Base-by-base conservation (phyloP, 2,329 filamentous ascomycete species). In the Colletotrichum sp. region DNA sequence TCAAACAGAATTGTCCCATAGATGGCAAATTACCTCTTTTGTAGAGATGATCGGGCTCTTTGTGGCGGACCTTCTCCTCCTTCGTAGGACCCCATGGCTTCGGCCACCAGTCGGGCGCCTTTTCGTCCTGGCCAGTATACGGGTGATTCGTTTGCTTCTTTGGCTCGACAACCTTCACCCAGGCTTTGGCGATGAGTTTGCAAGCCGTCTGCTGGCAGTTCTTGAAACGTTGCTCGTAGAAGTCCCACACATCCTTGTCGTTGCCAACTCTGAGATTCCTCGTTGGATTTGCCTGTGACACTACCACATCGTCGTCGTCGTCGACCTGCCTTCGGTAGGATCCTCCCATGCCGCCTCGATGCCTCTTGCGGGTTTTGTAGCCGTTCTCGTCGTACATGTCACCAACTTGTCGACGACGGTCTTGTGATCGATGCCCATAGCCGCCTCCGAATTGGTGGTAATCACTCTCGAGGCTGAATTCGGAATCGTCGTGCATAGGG, bases 101-200 rank as follows among this genome's bases (percentile, higher is more conserved):
- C 4, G 92, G 92, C 93, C 93, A 94, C 93, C 93, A 94, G 68
- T 90, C 89, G 0, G 92, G 92, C 2, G 90, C 90, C 78, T 91
- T 92, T 36, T 89, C 89, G 62, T 93, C 89, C 36, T 89, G 90
- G n/a, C 89, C 88, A 2, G 92, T 94, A 80, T 96, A 96, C 0
- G 94, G 94, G 79, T 94, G 92, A 22, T 91, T 93, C 0, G 93
- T 93, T 83, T 95, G 94, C 83, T 96, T 96, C 84, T 94, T 95
- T 0, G 94, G 94, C 79, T 94, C 93, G 3, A 95, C 91, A 3
- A 91, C 88, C 81, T 95, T 95, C 75, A 96, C 92, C 91, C 94
- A 95, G 13, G 91, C 92, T 82, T 95, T 96, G 39, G 92, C 92
- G 69, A 95, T 92, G 30, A 92, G 86, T 83, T 95, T 95, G 84